phyloP scores from a whole-genome alignment of 2,329 filamentous ascomycete genomes.

The Fusarium tuaranense region DNA sequence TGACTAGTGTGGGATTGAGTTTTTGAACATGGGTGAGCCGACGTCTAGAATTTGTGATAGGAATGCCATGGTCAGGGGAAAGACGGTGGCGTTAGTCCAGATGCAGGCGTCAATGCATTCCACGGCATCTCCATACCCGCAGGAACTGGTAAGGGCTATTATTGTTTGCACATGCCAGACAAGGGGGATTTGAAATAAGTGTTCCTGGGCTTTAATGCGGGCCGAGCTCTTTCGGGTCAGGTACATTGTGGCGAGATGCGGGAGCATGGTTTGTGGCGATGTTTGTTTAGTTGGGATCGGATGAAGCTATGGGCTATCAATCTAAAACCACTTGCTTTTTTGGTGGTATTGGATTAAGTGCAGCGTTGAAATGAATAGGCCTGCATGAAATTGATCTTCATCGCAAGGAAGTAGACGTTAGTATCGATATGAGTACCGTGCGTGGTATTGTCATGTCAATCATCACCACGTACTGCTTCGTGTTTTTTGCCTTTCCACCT shows the following conservation, averaged over 20 bases:
- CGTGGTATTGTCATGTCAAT: background rate
- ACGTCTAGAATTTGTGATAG: constrained; percentile 20
- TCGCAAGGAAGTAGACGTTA: background rate
- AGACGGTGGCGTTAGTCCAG: constrained; percentile 10
- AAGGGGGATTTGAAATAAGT: background rate
- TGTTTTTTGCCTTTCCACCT: background rate
- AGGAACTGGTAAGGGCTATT: background rate
- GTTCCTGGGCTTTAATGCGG: background rate
- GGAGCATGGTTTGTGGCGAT: background rate
- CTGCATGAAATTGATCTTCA: background rate
- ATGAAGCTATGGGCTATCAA: background rate
- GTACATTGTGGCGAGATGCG: background rate
- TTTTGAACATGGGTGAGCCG: background rate
- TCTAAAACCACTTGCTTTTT: background rate
- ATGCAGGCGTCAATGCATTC: constrained; percentile 22
- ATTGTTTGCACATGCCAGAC: constrained; percentile 15
- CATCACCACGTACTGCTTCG: too few relatives aligned
- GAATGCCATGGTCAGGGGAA: constrained; percentile 23
- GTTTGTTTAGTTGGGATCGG: background rate
- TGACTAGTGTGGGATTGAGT: constrained; percentile 3
- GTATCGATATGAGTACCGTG: too few relatives aligned
- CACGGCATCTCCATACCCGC: constrained; percentile 5
- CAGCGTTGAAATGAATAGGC: accelerated
- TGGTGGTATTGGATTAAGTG: accelerated
- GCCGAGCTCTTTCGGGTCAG: background rate